Conservation (phyloP, 805 yeast genomes). For the Monosporozyma servazzii region DNA sequence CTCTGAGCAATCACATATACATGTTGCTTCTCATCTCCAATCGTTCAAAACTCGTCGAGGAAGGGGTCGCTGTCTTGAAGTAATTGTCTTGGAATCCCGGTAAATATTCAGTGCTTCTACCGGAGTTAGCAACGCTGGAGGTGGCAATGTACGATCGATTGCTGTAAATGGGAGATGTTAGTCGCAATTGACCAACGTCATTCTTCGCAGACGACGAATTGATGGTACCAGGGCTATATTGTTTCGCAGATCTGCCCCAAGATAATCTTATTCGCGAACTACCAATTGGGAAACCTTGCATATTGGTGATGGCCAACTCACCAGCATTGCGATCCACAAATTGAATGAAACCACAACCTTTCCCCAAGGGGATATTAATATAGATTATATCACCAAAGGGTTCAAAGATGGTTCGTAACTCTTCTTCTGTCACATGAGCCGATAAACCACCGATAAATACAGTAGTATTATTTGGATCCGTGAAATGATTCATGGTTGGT, state of each 20-base stretch:
- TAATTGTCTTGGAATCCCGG: neutral
- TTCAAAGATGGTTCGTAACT: slow-evolving; percentile 49
- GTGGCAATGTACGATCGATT: neutral
- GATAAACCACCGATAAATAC: slow-evolving; percentile 62
- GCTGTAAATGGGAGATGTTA: neutral
- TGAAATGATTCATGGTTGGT: slow-evolving; percentile 51
- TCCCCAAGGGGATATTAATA: slow-evolving; percentile 65
- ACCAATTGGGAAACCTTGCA: slow-evolving; percentile 87
- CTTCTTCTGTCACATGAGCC: slow-evolving; percentile 47
- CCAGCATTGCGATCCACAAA: slow-evolving; percentile 71
- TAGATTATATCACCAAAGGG: slow-evolving; percentile 70
- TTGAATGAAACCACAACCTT: slow-evolving; percentile 82
- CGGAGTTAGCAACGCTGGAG: neutral
- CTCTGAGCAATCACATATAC: neutral
- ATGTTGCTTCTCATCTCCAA: neutral
- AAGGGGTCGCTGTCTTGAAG: neutral
- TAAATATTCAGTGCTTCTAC: neutral
- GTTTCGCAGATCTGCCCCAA: slow-evolving; percentile 65
- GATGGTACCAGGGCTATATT: neutral
- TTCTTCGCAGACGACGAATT: neutral
- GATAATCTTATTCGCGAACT: slow-evolving; percentile 74
- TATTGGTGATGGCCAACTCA: slow-evolving; percentile 71
- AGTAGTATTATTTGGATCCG: slow-evolving; percentile 78
- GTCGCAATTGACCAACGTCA: neutral
- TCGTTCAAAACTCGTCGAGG: neutral